phyloP scores from a whole-genome alignment of 805 yeast species.

The Cyberlindnera americana region DNA sequence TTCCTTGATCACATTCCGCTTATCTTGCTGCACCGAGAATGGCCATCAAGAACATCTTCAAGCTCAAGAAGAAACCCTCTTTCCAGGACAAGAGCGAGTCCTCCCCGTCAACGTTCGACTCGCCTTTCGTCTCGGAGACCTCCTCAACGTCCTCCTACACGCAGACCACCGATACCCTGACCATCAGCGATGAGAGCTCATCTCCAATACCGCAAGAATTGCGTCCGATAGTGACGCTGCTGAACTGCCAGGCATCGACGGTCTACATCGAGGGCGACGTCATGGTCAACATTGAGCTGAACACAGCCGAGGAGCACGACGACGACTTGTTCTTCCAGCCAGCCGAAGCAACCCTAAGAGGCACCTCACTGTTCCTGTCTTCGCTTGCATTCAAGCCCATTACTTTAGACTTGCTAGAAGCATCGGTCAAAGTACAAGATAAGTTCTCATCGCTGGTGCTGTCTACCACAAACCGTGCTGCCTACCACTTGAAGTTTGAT shows the following conservation, averaged over 20 bases:
- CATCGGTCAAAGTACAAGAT: conserved; percentile 8
- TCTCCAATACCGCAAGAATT: conserved; percentile 71
- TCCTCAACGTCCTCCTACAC: conserved; percentile 2
- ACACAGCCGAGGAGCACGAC: conserved; percentile 25
- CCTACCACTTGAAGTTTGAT: conserved; percentile 25
- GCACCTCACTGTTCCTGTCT: conserved; percentile 26
- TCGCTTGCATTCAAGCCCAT: conserved; percentile 35
- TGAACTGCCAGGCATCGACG: conserved; percentile 67
- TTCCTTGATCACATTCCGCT: too few species aligned
- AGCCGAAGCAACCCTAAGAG: conserved; percentile 35
- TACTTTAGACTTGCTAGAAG: conserved; percentile 21
- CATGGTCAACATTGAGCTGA: conserved; percentile 29
- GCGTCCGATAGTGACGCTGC: conserved; percentile 65
- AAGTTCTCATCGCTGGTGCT: conserved; percentile 9
- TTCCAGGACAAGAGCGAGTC: not conserved
- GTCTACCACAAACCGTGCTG: conserved; percentile 14
- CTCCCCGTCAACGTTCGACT: not conserved
- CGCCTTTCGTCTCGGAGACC: not conserved
- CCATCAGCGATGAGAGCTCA: too few species aligned
- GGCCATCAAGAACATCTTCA: conserved; percentile 16
- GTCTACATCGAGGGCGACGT: conserved; percentile 49
- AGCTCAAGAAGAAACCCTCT: conserved; percentile 5
- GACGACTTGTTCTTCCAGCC: conserved; percentile 23
- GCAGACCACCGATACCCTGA: too few species aligned
- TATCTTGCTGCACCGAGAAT: not conserved